A percentile compares a stretch with the other conserved stretches of the same genome.
Conservation (phyloP, 805 yeast genomes). For the Yarrowia sp. region DNA sequence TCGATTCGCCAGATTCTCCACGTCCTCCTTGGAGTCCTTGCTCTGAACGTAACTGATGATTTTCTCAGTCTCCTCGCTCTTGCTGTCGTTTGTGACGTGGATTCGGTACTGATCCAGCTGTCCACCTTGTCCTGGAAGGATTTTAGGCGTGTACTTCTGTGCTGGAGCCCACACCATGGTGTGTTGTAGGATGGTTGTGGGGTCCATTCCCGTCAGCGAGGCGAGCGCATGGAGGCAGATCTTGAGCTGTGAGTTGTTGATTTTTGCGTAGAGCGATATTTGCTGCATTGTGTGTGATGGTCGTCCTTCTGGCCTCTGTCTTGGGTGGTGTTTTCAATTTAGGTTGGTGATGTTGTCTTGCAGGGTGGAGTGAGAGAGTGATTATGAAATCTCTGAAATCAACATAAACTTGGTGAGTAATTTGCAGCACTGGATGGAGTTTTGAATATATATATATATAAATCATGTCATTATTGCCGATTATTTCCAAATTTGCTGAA, state of each 20-base stretch:
- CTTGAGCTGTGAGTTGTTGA: constrained; percentile 37
- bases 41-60: constrained; percentile 14
- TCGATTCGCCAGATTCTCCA: constrained; percentile 15
- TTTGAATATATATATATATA: no score
- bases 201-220: constrained; percentile 42
- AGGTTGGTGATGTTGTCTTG: not conserved
- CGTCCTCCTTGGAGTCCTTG: not conserved
- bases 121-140: constrained; percentile 39
- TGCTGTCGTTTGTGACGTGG: constrained; percentile 27
- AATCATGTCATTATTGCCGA: no score
- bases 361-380: not conserved
- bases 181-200: constrained; percentile 34
- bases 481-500: no score
- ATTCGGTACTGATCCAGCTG: constrained; percentile 41
- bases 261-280: constrained; percentile 39
- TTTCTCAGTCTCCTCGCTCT: not conserved
- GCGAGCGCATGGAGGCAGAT: constrained; percentile 38
- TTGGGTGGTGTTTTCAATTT: not conserved
- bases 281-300: constrained; percentile 42
- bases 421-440: no score
- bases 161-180: constrained; percentile 40
- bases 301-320: no score
- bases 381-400: no score
- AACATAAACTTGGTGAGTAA: no score
- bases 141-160: constrained; percentile 34